Base-by-base conservation (phyloP, 179 eudicot species). In the Beta macrorhiza region DNA sequence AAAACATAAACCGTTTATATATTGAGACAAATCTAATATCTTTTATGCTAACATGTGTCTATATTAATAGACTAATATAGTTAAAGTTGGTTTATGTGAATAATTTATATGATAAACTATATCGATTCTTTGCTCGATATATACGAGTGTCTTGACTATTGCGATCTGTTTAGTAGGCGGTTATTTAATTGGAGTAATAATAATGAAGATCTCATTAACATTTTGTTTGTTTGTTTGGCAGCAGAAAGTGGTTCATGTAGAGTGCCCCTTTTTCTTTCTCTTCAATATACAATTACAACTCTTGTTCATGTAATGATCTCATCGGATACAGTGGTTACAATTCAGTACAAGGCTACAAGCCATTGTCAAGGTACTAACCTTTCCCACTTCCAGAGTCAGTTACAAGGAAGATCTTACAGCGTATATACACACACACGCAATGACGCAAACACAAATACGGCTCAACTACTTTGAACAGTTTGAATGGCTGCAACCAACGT, bases 401-500 rank as follows among this genome's bases (percentile, higher is more conserved):
- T 70, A 51, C 86, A 47, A 64, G 61, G 68, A 77, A 32, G 78
- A n/a, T 81, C 78, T 77, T 84, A 72, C 76, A 77, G 16, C 69
- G 52, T 32, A 77, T 84, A 81, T 84, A 78, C 83, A 84, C 77
- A 16, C 8, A 12, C 13, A 15, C 75, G 20, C 42, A 49, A 17
- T 49, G 12, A 37, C 42, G 42, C 42, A 37, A 37, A 37, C 42
- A 15, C 5, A 16, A 11, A 64, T 5, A 7, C 20, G 12, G n/a
- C 45, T 92, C 77, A 93, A 80, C 87, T 86, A 67, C 84, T 82
- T 83, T 91, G 82, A 11, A 80, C 94, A 25, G 79, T 72, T n/a
- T 96, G 91, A 72, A 96, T 94, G 29, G 94, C 97, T 74, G 76
- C 87, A 74, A 92, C 87, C 77, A 96, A 76, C 22, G 91, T 88